Evolutionary conservation across 2,329 filamentous ascomycete species (phyloP).

Genomic region (Aspergillus sergii): DNA sequence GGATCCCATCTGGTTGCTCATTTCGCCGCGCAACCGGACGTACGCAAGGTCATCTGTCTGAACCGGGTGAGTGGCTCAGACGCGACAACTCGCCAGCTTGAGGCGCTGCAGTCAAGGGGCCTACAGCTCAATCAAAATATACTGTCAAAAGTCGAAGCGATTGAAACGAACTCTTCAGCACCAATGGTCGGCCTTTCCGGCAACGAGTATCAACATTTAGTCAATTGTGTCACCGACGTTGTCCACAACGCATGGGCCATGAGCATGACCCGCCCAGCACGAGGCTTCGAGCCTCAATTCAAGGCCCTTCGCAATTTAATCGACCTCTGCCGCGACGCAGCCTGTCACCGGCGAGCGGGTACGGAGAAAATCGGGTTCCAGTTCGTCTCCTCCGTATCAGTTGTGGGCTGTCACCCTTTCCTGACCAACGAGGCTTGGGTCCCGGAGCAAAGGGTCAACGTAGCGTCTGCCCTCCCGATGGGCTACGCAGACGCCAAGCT

Average conservation of each 20-base stretch:
- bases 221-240: conserved; percentile 49
- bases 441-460: conserved; percentile 48
- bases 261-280: conserved; percentile 22
- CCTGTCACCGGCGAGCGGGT: conserved; percentile 12
- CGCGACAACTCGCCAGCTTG: conserved; percentile 34
- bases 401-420: conserved; percentile 38
- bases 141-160: conserved; percentile 46
- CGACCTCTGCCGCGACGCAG: conserved; percentile 43
- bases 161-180: conserved; percentile 53
- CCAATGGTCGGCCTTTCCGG: conserved; percentile 51
- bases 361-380: conserved; percentile 36
- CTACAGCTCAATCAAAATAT: conserved; percentile 21
- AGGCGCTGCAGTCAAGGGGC: conserved; percentile 32
- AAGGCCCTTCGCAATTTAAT: conserved; percentile 55
- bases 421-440: conserved; percentile 33
- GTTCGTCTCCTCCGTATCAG: conserved; percentile 46
- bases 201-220: conserved; percentile 43
- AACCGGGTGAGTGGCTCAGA: conserved; percentile 44
- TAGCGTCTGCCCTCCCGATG: conserved; percentile 46
- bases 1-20: conserved; percentile 44
- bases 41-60: conserved; percentile 48
- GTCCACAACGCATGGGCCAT: conserved; percentile 36
- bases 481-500: conserved; percentile 58
- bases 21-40: conserved; percentile 30
- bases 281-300: conserved; percentile 29